Evolutionary conservation across 148 eudicot genomes (phyloP), one percentile per base, ranked within the genome.

Genomic region (Nyssa sinensis): DNA sequence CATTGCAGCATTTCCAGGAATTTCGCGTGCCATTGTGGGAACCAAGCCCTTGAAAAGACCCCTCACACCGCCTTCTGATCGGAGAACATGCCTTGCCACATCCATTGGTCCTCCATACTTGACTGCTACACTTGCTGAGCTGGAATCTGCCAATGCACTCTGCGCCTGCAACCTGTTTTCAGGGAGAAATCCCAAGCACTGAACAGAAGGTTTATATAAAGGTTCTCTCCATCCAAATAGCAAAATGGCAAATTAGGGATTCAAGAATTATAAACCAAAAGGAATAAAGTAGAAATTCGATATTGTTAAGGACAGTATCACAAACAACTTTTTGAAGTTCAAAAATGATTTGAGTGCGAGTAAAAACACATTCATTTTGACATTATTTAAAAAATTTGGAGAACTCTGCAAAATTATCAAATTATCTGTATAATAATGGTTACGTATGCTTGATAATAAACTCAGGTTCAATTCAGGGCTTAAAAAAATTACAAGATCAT

Each of bases 1-100:
- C 96, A 93, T 89, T 62, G 84, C 88, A 1, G 99, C 99, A 28
- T 91, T 91, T 23, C 99, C 99, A 0, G 99, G 99, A 11, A 95
- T 83, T 89, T 95, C 99, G 60, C 99, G 94, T 19, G 93, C 98
- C 77, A 95, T 25, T 14, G 99, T 95, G 5, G 99, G 99, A 64
- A 81, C 80, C 57, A 95, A 69, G 49, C 99, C 99, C 76, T 93
- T 93, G 85, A 93, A 95, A 17, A 93, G 88, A 60, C 99, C 99
- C 77, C 77, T 83, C 5, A 79, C 69, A 8, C 99, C 98, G 5
- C 91, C 97, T 84, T 89, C 98, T 14, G 98, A 82, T 24, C 86
- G 78, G 17, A 80, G 72, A 34, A 95, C 97, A 7, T 88, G 93
- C 66, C 83, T 83, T 4, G 91, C 97, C 49, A 95, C 99, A 9